Percentiles rank a stretch among this genome's conserved stretches.
Evolutionary conservation across 163 green algal species (phyloP).

Genomic region (Smithsoniella earleae): DNA sequence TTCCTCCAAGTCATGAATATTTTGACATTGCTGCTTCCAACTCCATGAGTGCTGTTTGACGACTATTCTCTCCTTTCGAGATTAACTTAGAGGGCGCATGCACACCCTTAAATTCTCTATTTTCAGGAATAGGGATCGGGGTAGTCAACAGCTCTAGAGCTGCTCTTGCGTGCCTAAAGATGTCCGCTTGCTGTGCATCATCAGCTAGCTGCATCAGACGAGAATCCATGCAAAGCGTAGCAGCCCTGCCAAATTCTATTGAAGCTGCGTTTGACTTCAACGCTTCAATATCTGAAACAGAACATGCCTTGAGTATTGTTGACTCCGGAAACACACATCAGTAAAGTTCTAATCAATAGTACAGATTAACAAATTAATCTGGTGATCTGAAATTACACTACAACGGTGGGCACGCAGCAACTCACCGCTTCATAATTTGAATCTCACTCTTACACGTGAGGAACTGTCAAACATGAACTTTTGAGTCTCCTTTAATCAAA

Average conservation of each 20-base stretch:
- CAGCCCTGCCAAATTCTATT: slow-evolving; percentile 3
- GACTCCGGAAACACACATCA: no score
- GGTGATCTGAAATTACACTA: no score
- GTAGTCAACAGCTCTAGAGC: not conserved
- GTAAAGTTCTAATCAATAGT: no score
- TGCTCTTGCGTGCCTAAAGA: not conserved
- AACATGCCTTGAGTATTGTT: no score
- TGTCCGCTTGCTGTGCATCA: not conserved
- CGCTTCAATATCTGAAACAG: not conserved
- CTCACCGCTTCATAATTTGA: no score
- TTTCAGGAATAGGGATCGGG: not conserved
- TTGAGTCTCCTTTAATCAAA: no score
- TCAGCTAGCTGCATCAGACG: not conserved
- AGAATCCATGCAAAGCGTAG: not conserved
- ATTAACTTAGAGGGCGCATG: not conserved
- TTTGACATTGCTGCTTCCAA: not conserved
- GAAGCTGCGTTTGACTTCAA: not conserved
- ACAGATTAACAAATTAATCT: no score
- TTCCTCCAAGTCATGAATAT: no score
- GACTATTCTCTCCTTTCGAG: not conserved
- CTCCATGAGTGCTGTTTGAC: not conserved
- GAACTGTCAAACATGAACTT: no score
- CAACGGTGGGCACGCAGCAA: no score
- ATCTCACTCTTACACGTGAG: no score
- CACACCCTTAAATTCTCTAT: not conserved